Evolutionary conservation across 768 basidiomycete genomes (phyloP), one percentile per base, ranked within the genome.

Genomic region (Xerocomus brunneocitrinus): DNA sequence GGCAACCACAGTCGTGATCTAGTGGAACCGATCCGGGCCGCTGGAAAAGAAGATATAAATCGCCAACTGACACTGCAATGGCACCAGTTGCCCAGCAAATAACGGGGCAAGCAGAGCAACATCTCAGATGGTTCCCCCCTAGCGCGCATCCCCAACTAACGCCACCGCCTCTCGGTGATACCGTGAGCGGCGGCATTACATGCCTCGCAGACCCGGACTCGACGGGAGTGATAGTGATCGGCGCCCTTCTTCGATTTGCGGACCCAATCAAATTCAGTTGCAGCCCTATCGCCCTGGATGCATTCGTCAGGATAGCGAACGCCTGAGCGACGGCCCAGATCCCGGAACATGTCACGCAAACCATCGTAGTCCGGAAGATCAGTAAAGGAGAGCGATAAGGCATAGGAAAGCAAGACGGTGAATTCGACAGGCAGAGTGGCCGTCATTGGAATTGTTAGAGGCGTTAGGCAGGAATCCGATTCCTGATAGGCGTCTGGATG

Each of bases 321-420:
- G 1, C 78, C 80, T n/a, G 78, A 68, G 8, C 79, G 74, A 53
- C 73, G 74, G 1, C 79, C 84, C 10, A 86, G 64, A 4, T 77
- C 79, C 14, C 79, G 76, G 68, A 93, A 90, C 42, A 91, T 78
- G 42, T 79, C 80, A 40, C 91, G 78, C 24, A 93, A 74, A 27
- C 91, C 91, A 41, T 84, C 85, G 62, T 94, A 95, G 69, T 95
- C 92, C 9, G 91, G 92, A 38, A 90, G 76, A 73, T 94, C 91
- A 62, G 89, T 89, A 60, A 93, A 94, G 58, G 86, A 86, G 34
- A 95, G 81, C 2, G 83, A 83, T 42, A 91, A 81, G 22, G 87
- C 83, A 71, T 94, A 94, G 42, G 70, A 70, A 69, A 86, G 87
- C 60, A 92, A 78, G 50, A 90, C 80, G 57, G 86, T 87, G 54